These are phyloP conservation scores for Penicillium brevicompactum DNA, from an alignment of 2,329 filamentous ascomycete species.

Conservation along the genomic window DNA sequence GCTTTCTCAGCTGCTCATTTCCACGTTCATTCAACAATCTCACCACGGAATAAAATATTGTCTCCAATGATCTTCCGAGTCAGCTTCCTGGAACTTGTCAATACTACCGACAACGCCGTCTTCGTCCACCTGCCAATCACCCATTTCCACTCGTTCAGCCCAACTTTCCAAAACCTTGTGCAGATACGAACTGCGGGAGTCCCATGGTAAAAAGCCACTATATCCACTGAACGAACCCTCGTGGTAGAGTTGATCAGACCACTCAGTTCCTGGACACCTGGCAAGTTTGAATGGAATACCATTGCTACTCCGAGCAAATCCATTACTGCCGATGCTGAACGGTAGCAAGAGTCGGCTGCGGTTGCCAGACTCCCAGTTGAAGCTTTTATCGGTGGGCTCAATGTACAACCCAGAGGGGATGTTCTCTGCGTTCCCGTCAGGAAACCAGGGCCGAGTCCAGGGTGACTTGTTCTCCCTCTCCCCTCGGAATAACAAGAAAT, in stretches of 20 bases:
- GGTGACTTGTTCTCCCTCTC: slow-evolving; percentile 4
- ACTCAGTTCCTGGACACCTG: background rate
- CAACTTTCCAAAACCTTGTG: slow-evolving; percentile 30
- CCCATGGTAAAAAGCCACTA: slow-evolving; percentile 13
- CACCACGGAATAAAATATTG: slow-evolving; percentile 14
- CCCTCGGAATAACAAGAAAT: slow-evolving; percentile 9
- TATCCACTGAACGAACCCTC: slow-evolving; percentile 11
- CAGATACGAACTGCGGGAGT: slow-evolving; percentile 6
- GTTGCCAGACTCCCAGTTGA: slow-evolving; percentile 13
- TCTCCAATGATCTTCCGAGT: slow-evolving; percentile 27
- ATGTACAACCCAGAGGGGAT: slow-evolving; percentile 20
- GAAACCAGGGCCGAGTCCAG: slow-evolving; percentile 11
- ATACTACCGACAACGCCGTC: slow-evolving; percentile 32
- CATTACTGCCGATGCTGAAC: slow-evolving; percentile 15
- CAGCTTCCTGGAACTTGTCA: slow-evolving; percentile 33
- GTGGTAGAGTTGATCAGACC: slow-evolving; percentile 17
- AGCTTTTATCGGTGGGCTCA: slow-evolving; percentile 2
- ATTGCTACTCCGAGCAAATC: slow-evolving; percentile 18
- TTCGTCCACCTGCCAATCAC: slow-evolving; percentile 28
- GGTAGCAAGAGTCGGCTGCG: slow-evolving; percentile 16
- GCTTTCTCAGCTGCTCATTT: slow-evolving; percentile 73
- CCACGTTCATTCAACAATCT: background rate
- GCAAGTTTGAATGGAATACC: slow-evolving; percentile 2
- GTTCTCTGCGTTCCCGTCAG: background rate
- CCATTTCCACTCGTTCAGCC: slow-evolving; percentile 26